Base-by-base conservation (phyloP, 352 stramenopile species). In the Thalassiosira livingstoniorum region DNA sequence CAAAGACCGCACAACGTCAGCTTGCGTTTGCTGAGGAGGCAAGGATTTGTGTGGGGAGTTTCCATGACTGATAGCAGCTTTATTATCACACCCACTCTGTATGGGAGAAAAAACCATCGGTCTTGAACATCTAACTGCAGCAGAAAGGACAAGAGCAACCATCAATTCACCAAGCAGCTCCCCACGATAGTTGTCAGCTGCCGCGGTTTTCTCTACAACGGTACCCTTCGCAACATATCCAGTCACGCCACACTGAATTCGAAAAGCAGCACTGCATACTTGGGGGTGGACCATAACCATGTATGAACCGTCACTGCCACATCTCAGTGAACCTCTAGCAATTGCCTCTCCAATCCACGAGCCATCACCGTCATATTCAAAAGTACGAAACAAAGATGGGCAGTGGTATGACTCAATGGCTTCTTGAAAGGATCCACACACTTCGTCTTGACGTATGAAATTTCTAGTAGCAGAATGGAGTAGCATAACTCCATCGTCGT, bases 311-410 rank as follows among this genome's bases (percentile, higher is more conserved):
- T 47, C 39, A 47, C 15, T 7, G 7, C 7, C 39, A 47, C 7
- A 18, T 7, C 7, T 15, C 39, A 47, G 39, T 47, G 39, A 47
- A 18, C 39, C 39, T 18, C 39, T 18, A 18, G 15, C 7, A 7
- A 47, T 18, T 25, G 21, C 45, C 1, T 31, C 0, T 10, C 34
- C 32, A 21, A 62, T 73, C 64, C 64, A 73, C 0, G 43, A n/a
- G 2, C 64, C 29, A 11, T 73, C 45, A 21, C 45, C 43, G 2
- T 60, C 29, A 27, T 25, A 62, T 37, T 57, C 4, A 45, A 73
- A 47, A 25, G 2, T 29, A 0, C 11, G 23, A 42, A 42, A 73
- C 3, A 73, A 31, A 0, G 29, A 53, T 25, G 39, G 64, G 34
- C 61, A 62, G 31, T 42, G 18, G 39, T 32, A 43, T 15, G 64